Conservation (phyloP, 225 moss, liverwort and hornwort species). For the Pseudoscleropodium purum region DNA sequence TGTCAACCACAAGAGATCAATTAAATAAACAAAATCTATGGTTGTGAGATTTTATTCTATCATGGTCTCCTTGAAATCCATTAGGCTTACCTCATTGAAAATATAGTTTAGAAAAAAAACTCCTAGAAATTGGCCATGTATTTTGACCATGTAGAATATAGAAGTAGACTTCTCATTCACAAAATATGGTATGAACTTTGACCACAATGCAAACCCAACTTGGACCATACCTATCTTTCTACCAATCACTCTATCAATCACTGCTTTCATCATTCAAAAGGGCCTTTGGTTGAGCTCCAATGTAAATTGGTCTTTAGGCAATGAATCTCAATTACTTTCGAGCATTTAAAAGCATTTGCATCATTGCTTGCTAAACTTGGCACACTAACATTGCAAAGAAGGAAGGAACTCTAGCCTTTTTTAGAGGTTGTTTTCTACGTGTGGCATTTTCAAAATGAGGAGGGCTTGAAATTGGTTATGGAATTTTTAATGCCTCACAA, state of each 20-base stretch:
- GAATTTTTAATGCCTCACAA: not conserved
- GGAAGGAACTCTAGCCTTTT: not conserved
- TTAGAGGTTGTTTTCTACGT: not conserved
- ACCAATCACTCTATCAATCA: not conserved
- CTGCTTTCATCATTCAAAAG: rapidly evolving
- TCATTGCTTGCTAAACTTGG: not conserved
- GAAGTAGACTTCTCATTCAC: not conserved
- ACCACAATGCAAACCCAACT: not conserved
- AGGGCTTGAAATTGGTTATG: not conserved
- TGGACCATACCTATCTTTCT: not conserved
- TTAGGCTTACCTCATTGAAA: not conserved
- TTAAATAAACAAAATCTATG: not conserved
- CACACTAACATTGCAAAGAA: rapidly evolving
- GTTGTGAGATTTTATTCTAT: not conserved
- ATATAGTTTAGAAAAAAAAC: rapidly evolving
- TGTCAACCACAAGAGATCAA: not conserved
- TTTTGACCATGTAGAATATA: not conserved
- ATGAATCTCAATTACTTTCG: rapidly evolving
- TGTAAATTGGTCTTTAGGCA: rapidly evolving
- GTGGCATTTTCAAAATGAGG: not conserved
- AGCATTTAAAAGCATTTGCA: not conserved
- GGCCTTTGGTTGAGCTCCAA: rapidly evolving
- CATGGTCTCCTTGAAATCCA: not conserved
- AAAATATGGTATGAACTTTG: not conserved
- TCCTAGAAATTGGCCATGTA: rapidly evolving